These are phyloP conservation scores for Lachancea lanzarotensis DNA, from an alignment of 805 yeast species.

Conservation along the genomic window DNA sequence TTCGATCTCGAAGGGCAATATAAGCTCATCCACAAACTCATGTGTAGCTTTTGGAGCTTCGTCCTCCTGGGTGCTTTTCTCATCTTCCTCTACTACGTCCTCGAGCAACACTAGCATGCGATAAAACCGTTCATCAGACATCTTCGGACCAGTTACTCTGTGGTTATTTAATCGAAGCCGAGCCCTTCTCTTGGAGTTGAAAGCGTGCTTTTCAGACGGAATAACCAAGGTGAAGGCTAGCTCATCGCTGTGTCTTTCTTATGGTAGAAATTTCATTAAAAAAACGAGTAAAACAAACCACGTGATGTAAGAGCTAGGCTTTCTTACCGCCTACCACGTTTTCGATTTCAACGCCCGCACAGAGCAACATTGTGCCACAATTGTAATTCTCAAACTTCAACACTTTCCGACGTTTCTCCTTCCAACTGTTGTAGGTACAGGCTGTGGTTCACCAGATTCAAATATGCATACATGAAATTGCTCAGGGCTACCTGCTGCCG, in stretches of 20 bases:
- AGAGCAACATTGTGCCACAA: background rate
- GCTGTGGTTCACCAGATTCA: slow-evolving; percentile 90
- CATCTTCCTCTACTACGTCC: slow-evolving; percentile 14
- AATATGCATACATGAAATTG: slow-evolving; percentile 95
- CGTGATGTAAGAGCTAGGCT: too few relatives aligned
- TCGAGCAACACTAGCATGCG: slow-evolving; percentile 30
- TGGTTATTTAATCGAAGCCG: too few relatives aligned
- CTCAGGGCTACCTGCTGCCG: slow-evolving; percentile 89
- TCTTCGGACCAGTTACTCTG: too few relatives aligned
- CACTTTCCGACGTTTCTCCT: slow-evolving; percentile 23
- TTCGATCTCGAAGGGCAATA: slow-evolving; percentile 27
- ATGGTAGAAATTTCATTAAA: background rate
- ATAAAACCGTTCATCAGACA: slow-evolving; percentile 21
- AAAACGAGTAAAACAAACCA: too few relatives aligned
- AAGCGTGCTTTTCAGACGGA: background rate
- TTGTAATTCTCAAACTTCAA: slow-evolving; percentile 9
- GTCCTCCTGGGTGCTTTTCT: slow-evolving; percentile 1
- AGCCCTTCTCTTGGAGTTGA: background rate
- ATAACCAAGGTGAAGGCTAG: background rate
- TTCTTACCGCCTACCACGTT: too few relatives aligned
- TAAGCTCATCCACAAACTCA: slow-evolving; percentile 31
- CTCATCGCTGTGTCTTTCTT: slow-evolving; percentile 3
- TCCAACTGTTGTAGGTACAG: slow-evolving; percentile 62
- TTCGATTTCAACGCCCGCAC: too few relatives aligned
- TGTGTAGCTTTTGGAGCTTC: slow-evolving; percentile 22